Evolutionary conservation across 148 eudicot species (phyloP), one percentile per base, ranked within the genome.

Genomic region (Rhododendron henanense): DNA sequence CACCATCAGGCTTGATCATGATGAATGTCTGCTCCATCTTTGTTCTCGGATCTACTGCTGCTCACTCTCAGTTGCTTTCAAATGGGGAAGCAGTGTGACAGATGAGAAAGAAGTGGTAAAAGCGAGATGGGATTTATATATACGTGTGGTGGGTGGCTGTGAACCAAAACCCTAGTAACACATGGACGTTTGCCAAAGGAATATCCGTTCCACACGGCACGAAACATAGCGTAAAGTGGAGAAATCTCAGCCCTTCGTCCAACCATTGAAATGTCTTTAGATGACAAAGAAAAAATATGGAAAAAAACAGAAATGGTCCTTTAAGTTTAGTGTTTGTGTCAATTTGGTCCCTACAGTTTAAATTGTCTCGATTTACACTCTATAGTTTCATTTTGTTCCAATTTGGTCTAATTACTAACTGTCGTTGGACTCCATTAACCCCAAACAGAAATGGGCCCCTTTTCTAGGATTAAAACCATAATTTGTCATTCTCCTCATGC

Each of bases 1-100:
- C 94, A 23, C 96, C 96, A 87, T 94, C 96, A 76, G 96, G 96
- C 94, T 94, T 94, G 88, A 94, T 94, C 96, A 94, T 94, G 92
- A 94, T 90, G 83, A 94, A 94, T 1, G 96, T 94, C 76, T 93
- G 96, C 93, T 94, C 96, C 96, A 94, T 94, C 45, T 88, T 81
- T 75, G 35, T 6, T n/a, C 61, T 79, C 39, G 78, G 59, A 50
- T 21, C 2, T 84, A 44, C 61, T 69, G 28, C 69, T 21, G 11
- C 47, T 39, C 41, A 4, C n/a, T 21, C 21, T 28, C 37, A 9
- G 59, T 39, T 0, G 31, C 48, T 37, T 1, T 59, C 59, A 67
- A 59, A 81, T 28, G 25, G 21, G 23, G 51, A 37, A 19, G 50
- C 16, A 81, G 1, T 55, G 73, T 5, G 31, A 0, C 16, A 16